These are phyloP conservation scores for Olyra latifolia DNA, from an alignment of 176 grass and related monocot species.

Conservation along the genomic window DNA sequence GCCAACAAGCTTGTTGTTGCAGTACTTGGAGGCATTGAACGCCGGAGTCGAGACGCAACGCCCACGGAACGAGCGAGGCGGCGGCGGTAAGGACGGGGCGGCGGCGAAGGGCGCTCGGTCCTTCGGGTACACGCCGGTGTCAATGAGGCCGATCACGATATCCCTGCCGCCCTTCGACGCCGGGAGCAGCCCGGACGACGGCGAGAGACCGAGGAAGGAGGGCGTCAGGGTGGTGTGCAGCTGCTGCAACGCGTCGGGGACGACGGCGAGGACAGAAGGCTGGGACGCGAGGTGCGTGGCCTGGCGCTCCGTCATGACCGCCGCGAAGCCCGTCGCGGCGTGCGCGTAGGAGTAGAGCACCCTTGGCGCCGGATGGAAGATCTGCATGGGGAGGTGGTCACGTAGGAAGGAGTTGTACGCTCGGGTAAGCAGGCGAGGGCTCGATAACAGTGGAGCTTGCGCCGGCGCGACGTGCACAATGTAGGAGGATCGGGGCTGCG, in stretches of 20 bases:
- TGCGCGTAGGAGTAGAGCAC: constrained; percentile 32
- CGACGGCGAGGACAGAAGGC: constrained; percentile 40
- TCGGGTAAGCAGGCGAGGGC: neutral
- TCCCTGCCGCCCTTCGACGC: constrained; percentile 20
- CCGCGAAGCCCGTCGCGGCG: constrained; percentile 44
- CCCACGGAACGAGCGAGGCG: constrained; percentile 14
- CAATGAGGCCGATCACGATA: constrained; percentile 28
- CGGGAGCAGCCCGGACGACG: constrained; percentile 32
- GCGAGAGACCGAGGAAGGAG: constrained; percentile 53
- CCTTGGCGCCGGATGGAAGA: neutral
- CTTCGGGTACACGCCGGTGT: constrained; percentile 30
- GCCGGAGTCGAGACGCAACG: constrained; percentile 15
- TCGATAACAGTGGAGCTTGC: neutral
- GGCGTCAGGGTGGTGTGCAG: constrained; percentile 53
- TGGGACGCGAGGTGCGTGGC: constrained; percentile 39
- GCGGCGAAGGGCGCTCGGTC: constrained; percentile 27
- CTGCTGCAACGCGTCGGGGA: constrained; percentile 6
- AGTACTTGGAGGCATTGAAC: constrained; percentile 30
- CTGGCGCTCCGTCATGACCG: constrained; percentile 42
- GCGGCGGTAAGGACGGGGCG: neutral
- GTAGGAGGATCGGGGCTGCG: constrained; percentile 14
- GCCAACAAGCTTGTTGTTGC: constrained; percentile 56
- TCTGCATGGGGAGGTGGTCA: neutral
- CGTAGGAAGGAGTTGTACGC: neutral
- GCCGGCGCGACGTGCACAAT: constrained; percentile 2